Evolutionary conservation across 371 early-diverging fungal species (phyloP).

Genomic region (Syncephalis fuscata): DNA sequence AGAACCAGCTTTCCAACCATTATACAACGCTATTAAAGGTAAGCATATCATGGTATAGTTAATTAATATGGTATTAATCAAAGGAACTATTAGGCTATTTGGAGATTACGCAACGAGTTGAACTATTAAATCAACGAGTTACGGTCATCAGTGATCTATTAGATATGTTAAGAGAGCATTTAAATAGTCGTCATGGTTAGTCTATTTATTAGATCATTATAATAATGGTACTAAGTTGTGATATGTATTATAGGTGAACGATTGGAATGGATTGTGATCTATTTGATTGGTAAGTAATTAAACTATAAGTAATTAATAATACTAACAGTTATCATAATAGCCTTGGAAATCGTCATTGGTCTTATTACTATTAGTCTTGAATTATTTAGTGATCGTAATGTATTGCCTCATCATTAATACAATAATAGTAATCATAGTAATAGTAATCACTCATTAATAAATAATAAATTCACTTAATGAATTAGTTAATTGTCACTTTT

Average conservation of each 20-base stretch:
- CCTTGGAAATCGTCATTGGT: conserved; percentile 62
- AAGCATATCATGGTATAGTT: neutral
- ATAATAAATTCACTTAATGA: too few relatives aligned
- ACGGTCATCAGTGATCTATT: conserved; percentile 46
- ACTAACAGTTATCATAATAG: too few relatives aligned
- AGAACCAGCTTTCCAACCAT: conserved; percentile 59
- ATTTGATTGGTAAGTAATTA: conserved; percentile 38
- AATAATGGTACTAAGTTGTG: neutral
- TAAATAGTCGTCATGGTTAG: conserved; percentile 44
- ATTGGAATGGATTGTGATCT: conserved; percentile 71
- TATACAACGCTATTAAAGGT: conserved; percentile 60
- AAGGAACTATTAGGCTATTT: conserved; percentile 28
- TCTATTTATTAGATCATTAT: neutral
- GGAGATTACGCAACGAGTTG: conserved; percentile 45
- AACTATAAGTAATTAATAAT: neutral
- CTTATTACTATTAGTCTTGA: conserved; percentile 63
- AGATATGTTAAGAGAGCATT: conserved; percentile 74
- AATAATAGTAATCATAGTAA: too few relatives aligned
- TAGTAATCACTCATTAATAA: too few relatives aligned
- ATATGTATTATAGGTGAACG: conserved; percentile 28
- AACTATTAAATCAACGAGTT: conserved; percentile 40
- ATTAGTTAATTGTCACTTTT: too few relatives aligned
- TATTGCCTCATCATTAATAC: too few relatives aligned
- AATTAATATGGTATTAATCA: too few relatives aligned
- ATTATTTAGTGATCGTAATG: conserved; percentile 4